Conservation (phyloP, 257 asterid species). For the Nicotiana tomentosiformis region DNA sequence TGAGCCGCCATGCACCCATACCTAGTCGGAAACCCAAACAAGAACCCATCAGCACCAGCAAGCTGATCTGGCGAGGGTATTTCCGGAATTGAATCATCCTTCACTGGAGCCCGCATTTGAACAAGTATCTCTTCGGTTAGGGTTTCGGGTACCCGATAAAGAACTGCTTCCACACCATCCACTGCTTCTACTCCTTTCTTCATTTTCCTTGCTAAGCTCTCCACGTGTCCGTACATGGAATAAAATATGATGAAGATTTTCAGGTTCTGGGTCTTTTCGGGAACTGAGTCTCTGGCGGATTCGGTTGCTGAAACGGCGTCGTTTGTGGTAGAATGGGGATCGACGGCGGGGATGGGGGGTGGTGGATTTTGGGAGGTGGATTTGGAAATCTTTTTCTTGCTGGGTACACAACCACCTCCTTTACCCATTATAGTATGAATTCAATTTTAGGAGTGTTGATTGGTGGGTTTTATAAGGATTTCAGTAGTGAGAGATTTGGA, state of each 20-base stretch:
- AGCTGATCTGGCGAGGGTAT: conserved; percentile 53
- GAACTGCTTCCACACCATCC: conserved; percentile 58
- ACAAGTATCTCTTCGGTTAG: conserved; percentile 49
- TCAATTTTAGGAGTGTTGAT: neutral
- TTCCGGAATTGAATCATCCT: conserved; percentile 61
- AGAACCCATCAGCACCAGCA: conserved; percentile 61
- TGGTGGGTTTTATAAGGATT: neutral
- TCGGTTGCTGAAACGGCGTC: neutral
- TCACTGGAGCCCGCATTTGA: conserved; percentile 71
- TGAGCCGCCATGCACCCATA: conserved; percentile 94
- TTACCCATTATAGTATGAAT: conserved; percentile 48
- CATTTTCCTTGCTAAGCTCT: conserved; percentile 74
- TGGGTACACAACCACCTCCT: conserved; percentile 93
- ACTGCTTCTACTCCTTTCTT: conserved; percentile 65
- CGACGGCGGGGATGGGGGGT: neutral
- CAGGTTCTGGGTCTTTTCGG: conserved; percentile 11
- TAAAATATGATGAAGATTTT: conserved; percentile 66
- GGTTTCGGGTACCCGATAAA: conserved; percentile 79
- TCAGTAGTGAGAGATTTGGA: neutral
- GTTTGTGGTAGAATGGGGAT: neutral
- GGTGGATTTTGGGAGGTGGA: conserved; percentile 26
- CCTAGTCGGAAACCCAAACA: conserved; percentile 89
- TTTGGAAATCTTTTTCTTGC: conserved; percentile 48
- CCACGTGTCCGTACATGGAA: conserved; percentile 98
- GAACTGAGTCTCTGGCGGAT: neutral